A percentile compares a stretch with the other conserved stretches of the same genome.
phyloP scores from a whole-genome alignment of 1,284 basidiomycete genomes.

The Gastroboletus turbinatus region DNA sequence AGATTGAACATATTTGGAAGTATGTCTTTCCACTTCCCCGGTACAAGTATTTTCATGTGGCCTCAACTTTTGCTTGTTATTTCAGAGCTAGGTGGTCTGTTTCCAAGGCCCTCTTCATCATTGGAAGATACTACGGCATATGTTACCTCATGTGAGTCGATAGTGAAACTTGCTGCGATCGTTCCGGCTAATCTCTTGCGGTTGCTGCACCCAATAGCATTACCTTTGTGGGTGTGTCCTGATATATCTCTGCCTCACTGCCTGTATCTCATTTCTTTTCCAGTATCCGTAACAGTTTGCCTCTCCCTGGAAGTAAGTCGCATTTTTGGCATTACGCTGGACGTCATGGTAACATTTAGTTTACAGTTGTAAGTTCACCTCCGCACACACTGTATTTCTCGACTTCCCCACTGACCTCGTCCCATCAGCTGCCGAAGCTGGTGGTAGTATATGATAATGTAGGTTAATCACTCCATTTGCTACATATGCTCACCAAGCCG shows the following conservation, averaged over 20 bases:
- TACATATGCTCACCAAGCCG: not conserved
- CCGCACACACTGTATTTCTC: not conserved
- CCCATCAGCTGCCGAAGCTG: not conserved
- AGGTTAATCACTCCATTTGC: not conserved
- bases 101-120: not conserved
- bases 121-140: not conserved
- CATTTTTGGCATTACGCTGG: not conserved
- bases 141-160: not conserved
- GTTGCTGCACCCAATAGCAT: not conserved
- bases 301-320: not conserved
- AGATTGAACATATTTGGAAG: constrained; percentile 8
- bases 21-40: not conserved
- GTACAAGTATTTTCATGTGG: not conserved
- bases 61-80: not conserved
- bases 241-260: not conserved
- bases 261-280: not conserved
- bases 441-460: constrained; percentile 1
- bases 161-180: not conserved
- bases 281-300: not conserved
- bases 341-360: not conserved
- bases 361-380: constrained; percentile 3
- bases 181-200: not conserved
- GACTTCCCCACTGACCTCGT: not conserved
- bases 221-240: not conserved
- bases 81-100: not conserved